These are phyloP conservation scores for Naumovozyma dairenensis DNA, from an alignment of 805 yeast genomes.

Conservation along the genomic window DNA sequence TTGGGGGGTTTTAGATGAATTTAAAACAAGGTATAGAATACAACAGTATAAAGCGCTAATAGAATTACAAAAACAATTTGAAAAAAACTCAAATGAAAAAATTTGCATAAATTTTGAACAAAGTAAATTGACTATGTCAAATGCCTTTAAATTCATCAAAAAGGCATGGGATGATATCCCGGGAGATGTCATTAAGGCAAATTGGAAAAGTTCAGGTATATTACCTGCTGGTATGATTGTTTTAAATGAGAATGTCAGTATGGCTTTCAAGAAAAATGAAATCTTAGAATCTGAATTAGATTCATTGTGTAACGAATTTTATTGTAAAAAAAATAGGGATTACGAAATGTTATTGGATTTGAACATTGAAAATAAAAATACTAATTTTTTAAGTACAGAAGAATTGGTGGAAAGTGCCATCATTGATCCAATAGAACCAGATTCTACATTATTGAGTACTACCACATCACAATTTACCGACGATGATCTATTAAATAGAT, in stretches of 20 bases:
- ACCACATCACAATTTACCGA: constrained; percentile 5
- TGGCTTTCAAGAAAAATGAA: constrained; percentile 29
- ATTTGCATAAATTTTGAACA: constrained; percentile 28
- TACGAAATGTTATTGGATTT: constrained; percentile 44
- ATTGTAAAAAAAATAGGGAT: constrained; percentile 50
- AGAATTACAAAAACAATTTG: constrained; percentile 19
- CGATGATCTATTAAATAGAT: constrained; percentile 4
- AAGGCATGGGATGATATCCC: constrained; percentile 44
- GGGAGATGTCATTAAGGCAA: constrained; percentile 29
- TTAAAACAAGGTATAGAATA: constrained; percentile 46
- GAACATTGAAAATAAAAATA: constrained; percentile 33
- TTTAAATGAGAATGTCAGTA: constrained; percentile 22
- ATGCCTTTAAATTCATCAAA: constrained; percentile 50
- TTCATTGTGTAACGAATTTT: constrained; percentile 37
- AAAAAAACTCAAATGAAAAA: constrained; percentile 7
- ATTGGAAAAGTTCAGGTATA: constrained; percentile 37
- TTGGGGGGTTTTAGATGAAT: constrained; percentile 56
- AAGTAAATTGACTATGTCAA: constrained; percentile 41
- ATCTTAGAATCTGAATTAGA: constrained; percentile 34
- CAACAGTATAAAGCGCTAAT: constrained; percentile 41
- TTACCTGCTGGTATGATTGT: constrained; percentile 28
- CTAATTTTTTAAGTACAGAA: constrained; percentile 45
- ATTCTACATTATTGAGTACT: constrained; percentile 3
- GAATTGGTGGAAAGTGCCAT: constrained; percentile 54
- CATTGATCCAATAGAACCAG: constrained; percentile 36